Conservation (phyloP, 345 rosid genomes). For the Trapa incisa region DNA sequence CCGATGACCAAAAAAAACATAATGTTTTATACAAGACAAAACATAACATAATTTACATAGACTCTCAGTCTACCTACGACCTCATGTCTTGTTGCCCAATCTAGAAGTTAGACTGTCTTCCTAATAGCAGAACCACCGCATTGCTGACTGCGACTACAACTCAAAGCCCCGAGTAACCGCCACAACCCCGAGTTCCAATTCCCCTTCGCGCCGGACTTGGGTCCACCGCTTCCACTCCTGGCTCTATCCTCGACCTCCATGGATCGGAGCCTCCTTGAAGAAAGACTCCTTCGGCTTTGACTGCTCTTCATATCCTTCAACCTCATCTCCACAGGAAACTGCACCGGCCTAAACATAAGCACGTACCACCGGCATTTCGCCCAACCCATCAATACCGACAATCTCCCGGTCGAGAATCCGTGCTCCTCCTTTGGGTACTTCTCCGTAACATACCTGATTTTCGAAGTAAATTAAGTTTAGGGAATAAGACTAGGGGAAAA, state of each 20-base stretch:
- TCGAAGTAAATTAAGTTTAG: too few species aligned
- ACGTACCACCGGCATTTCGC: slow-evolving; percentile 36
- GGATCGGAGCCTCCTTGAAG: background rate
- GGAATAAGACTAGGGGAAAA: too few species aligned
- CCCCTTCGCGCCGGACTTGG: background rate
- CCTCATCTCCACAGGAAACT: slow-evolving; percentile 35
- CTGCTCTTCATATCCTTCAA: slow-evolving; percentile 36
- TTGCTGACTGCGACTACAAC: slow-evolving; percentile 4
- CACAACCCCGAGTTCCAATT: slow-evolving; percentile 18
- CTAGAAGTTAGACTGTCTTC: too few species aligned
- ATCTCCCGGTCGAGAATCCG: background rate
- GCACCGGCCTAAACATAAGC: slow-evolving; percentile 36
- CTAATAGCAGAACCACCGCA: too few species aligned
- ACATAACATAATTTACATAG: too few species aligned
- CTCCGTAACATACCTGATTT: background rate
- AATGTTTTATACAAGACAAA: too few species aligned
- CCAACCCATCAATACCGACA: slow-evolving; percentile 1
- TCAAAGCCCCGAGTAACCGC: slow-evolving; percentile 25
- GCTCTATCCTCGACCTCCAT: background rate
- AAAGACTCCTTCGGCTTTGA: slow-evolving; percentile 22
- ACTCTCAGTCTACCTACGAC: too few species aligned
- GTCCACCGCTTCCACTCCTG: background rate
- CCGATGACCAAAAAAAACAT: too few species aligned
- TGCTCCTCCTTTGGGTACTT: background rate
- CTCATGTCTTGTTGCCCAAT: too few species aligned